Conservation (phyloP, 345 rosid genomes). For the Stellera chamaejasme region DNA sequence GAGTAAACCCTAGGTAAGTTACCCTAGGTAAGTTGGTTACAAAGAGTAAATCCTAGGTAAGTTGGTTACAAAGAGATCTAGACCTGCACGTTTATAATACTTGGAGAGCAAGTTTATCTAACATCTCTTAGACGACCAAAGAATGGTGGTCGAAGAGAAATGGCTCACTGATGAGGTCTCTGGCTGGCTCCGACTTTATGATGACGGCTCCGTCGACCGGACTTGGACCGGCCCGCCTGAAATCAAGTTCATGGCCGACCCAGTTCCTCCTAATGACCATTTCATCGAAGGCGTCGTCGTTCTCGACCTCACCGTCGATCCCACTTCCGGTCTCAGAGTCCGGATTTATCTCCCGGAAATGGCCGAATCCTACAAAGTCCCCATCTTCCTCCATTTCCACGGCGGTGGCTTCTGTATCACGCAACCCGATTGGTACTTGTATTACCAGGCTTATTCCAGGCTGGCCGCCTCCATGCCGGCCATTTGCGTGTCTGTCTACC, state of each 20-base stretch:
- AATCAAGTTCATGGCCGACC: slow-evolving; percentile 47
- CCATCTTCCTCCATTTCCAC: slow-evolving; percentile 38
- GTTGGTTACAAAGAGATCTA: too few species aligned
- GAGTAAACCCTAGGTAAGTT: too few species aligned
- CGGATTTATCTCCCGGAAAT: slow-evolving; percentile 43
- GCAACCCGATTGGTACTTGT: slow-evolving; percentile 37
- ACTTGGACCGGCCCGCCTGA: slow-evolving; percentile 59
- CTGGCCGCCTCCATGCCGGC: slow-evolving; percentile 26
- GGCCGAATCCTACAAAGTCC: slow-evolving; percentile 19
- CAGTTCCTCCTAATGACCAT: slow-evolving; percentile 37
- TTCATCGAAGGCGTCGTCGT: slow-evolving; percentile 45
- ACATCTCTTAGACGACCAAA: not conserved
- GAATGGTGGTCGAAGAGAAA: slow-evolving; percentile 24
- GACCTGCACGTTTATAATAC: too few species aligned
- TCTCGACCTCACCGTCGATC: slow-evolving; percentile 30
- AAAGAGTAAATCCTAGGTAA: too few species aligned
- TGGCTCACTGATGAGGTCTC: slow-evolving; percentile 45
- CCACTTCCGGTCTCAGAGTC: slow-evolving; percentile 22
- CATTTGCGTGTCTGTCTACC: slow-evolving; percentile 27
- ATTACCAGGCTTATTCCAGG: slow-evolving; percentile 20
- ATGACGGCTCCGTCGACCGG: slow-evolving; percentile 55
- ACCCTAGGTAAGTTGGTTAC: too few species aligned
- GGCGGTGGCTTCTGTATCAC: slow-evolving; percentile 48
- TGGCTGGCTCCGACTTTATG: slow-evolving; percentile 51
- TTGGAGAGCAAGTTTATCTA: too few species aligned